Evolutionary conservation across 139 green algal genomes (phyloP).

Genomic region (Tetratostichococcus sp.): DNA sequence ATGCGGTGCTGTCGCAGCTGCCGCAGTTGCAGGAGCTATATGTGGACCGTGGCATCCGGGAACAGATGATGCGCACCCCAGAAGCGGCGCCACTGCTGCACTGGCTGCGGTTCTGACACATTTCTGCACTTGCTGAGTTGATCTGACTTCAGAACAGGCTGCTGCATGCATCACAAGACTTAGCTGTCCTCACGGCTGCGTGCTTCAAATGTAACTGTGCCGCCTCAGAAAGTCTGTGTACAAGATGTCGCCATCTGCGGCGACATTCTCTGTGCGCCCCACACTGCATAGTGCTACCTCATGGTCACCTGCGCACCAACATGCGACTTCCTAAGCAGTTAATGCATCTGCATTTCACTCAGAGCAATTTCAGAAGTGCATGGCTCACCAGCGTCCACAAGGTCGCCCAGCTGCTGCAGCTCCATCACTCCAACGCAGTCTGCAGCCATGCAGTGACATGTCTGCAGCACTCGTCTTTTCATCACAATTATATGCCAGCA

Average conservation of each 20-base stretch:
- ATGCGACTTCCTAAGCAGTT: background rate
- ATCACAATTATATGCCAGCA: background rate
- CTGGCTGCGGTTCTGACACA: background rate
- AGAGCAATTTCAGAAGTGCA: too few relatives aligned
- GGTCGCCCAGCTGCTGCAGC: constrained; percentile 33
- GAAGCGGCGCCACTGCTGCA: background rate
- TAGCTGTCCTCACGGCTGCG: too few relatives aligned
- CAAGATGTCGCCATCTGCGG: constrained; percentile 9
- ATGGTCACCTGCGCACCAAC: constrained; percentile 39
- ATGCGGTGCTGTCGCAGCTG: background rate
- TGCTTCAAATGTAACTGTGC: constrained; percentile 16
- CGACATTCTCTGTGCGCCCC: constrained; percentile 18
- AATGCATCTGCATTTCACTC: background rate
- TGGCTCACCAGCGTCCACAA: background rate
- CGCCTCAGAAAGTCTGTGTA: constrained; percentile 31
- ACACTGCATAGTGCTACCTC: constrained; percentile 56
- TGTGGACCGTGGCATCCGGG: background rate
- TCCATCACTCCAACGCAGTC: constrained; percentile 39
- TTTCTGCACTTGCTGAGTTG: too few relatives aligned
- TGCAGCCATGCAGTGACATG: constrained; percentile 4
- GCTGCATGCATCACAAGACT: too few relatives aligned
- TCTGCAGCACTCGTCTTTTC: background rate
- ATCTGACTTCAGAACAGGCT: too few relatives aligned
- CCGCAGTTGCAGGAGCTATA: background rate
- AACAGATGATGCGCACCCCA: background rate